Conservation (phyloP, 306 rosid species). For the Corylus avellana region DNA sequence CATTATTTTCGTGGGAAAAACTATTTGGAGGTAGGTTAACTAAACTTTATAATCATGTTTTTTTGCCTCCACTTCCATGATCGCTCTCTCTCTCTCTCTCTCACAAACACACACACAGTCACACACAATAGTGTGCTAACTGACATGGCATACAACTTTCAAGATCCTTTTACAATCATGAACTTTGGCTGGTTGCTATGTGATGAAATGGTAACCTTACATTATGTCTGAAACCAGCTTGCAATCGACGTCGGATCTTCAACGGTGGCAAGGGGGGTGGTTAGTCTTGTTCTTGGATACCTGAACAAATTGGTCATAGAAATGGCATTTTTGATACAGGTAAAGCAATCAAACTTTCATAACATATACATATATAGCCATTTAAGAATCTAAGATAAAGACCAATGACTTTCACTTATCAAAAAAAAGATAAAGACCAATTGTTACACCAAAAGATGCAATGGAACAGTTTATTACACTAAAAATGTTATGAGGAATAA, state of each 20-base stretch:
- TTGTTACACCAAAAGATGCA: background rate
- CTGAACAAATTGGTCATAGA: constrained; percentile 86
- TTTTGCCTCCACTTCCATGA: background rate
- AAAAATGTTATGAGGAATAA: too few relatives aligned
- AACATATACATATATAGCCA: background rate
- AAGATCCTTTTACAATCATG: background rate
- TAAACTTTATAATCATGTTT: background rate
- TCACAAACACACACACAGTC: too few relatives aligned
- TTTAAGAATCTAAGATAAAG: background rate
- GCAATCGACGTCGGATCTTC: constrained; percentile 78
- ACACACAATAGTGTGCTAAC: background rate
- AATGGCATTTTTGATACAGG: constrained; percentile 95
- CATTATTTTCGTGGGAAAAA: constrained; percentile 70
- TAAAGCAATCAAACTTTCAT: constrained; percentile 12
- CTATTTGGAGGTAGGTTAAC: constrained; percentile 69
- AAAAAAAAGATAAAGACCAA: background rate
- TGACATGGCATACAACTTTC: background rate
- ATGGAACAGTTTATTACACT: background rate
- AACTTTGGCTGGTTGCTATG: background rate
- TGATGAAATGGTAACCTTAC: constrained; percentile 24
- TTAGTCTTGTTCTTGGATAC: constrained; percentile 85
- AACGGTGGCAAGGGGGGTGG: constrained; percentile 84
- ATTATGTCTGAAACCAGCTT: constrained; percentile 39
- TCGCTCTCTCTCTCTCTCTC: background rate
- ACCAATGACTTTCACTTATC: background rate